phyloP scores from a whole-genome alignment of 768 basidiomycete genomes.

The Coprinopsis sp. region DNA sequence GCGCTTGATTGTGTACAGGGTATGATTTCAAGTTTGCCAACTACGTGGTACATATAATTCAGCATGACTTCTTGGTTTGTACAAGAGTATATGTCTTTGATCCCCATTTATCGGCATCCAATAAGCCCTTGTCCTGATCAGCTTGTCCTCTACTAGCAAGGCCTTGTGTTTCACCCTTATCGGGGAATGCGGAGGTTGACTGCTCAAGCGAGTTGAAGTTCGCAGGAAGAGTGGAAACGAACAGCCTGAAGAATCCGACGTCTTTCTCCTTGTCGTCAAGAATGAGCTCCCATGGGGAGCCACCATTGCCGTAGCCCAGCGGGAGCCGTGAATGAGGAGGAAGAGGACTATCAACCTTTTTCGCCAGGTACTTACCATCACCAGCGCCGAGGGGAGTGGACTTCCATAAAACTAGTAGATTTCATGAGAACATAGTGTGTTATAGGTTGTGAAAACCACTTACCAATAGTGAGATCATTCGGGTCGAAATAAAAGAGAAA shows the following conservation, averaged over 20 bases:
- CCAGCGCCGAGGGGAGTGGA: slow-evolving; percentile 25
- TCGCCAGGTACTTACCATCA: slow-evolving; percentile 5
- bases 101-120: slow-evolving; percentile 1
- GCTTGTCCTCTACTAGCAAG: too few species aligned
- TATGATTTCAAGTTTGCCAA: neutral
- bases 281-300: slow-evolving; percentile 28
- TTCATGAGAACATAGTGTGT: neutral
- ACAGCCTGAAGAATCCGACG: slow-evolving; percentile 41
- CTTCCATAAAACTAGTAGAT: slow-evolving; percentile 20
- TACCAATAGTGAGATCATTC: slow-evolving; percentile 32
- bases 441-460: slow-evolving; percentile 11
- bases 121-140: neutral
- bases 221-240: slow-evolving; percentile 32
- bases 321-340: slow-evolving; percentile 22
- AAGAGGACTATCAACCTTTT: slow-evolving; percentile 21
- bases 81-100: neutral
- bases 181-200: slow-evolving; percentile 28
- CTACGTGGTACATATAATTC: neutral
- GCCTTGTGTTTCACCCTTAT: too few species aligned
- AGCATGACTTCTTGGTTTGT: neutral
- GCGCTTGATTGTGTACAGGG: too few species aligned
- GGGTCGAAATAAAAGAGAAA: slow-evolving; percentile 42
- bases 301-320: slow-evolving; percentile 38
- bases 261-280: slow-evolving; percentile 29
- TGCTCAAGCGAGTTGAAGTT: slow-evolving; percentile 32